phyloP scores from a whole-genome alignment of 2,329 filamentous ascomycete genomes.

The Penicillium sp. region DNA sequence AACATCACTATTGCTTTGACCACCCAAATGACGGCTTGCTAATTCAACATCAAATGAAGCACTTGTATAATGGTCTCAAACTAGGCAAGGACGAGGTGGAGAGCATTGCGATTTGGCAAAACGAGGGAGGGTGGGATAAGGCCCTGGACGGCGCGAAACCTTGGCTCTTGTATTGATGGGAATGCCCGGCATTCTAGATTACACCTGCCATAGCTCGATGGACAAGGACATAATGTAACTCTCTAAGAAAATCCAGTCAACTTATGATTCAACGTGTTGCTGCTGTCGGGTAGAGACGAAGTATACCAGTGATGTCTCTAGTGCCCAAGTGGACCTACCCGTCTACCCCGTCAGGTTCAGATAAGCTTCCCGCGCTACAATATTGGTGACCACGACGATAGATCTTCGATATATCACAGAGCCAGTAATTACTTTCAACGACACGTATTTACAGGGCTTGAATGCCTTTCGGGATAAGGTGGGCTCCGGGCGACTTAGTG shows the following conservation, averaged over 20 bases:
- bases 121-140: slow-evolving; percentile 40
- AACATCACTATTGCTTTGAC: background rate
- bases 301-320: background rate
- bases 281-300: background rate
- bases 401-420: background rate
- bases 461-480: slow-evolving; percentile 59
- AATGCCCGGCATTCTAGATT: background rate
- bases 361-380: background rate
- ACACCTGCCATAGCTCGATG: background rate
- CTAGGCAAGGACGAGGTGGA: slow-evolving; percentile 41
- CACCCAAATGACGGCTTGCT: background rate
- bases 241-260: too few relatives aligned
- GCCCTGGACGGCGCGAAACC: slow-evolving; percentile 35
- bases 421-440: slow-evolving; percentile 31
- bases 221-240: background rate
- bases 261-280: background rate
- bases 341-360: background rate
- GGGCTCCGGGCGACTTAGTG: slow-evolving; percentile 55
- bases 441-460: slow-evolving; percentile 51
- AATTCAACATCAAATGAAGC: slow-evolving; percentile 22
- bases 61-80: slow-evolving; percentile 42
- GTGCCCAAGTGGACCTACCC: slow-evolving; percentile 8
- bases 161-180: slow-evolving; percentile 38
- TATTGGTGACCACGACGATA: too few relatives aligned
- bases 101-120: slow-evolving; percentile 40